phyloP scores from a whole-genome alignment of 2,329 filamentous ascomycete species.

The Beauveria pseudobassiana region DNA sequence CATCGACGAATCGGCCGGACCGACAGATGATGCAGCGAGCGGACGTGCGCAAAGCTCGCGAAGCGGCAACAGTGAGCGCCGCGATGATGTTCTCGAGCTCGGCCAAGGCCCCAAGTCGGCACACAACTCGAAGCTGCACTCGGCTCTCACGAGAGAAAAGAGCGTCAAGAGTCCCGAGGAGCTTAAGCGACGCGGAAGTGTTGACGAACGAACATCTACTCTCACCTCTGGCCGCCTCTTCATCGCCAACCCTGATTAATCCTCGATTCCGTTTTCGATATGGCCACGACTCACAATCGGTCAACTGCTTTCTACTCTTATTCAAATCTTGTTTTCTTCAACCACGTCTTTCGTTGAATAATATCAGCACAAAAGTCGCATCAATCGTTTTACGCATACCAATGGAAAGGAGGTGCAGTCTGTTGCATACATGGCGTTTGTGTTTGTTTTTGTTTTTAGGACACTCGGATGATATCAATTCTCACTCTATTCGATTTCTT shows the following conservation, averaged over 20 bases:
- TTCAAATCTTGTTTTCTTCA: neutral
- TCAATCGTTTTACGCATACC: slow-evolving; percentile 8
- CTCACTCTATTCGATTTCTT: neutral
- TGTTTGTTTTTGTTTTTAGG: neutral
- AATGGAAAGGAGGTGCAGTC: slow-evolving; percentile 2
- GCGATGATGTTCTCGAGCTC: slow-evolving; percentile 54
- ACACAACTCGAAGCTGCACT: slow-evolving; percentile 50
- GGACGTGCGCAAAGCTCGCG: slow-evolving; percentile 42
- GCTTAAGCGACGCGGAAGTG: slow-evolving; percentile 67
- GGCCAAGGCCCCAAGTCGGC: slow-evolving; percentile 42
- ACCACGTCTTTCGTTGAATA: slow-evolving; percentile 6
- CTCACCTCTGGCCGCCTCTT: slow-evolving; percentile 68
- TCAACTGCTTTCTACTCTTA: neutral
- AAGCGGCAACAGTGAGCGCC: slow-evolving; percentile 53
- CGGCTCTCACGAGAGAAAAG: slow-evolving; percentile 54
- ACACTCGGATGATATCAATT: neutral
- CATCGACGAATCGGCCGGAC: slow-evolving; percentile 21
- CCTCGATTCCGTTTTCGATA: neutral
- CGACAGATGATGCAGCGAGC: slow-evolving; percentile 36
- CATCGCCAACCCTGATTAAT: slow-evolving; percentile 75
- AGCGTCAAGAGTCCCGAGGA: slow-evolving; percentile 63
- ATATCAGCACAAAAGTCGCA: slow-evolving; percentile 3
- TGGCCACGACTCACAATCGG: neutral
- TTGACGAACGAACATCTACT: slow-evolving; percentile 74
- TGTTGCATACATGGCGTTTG: slow-evolving; percentile 8